Evolutionary conservation across 1,284 basidiomycete species (phyloP).

Genomic region (Ganoderma sp.): DNA sequence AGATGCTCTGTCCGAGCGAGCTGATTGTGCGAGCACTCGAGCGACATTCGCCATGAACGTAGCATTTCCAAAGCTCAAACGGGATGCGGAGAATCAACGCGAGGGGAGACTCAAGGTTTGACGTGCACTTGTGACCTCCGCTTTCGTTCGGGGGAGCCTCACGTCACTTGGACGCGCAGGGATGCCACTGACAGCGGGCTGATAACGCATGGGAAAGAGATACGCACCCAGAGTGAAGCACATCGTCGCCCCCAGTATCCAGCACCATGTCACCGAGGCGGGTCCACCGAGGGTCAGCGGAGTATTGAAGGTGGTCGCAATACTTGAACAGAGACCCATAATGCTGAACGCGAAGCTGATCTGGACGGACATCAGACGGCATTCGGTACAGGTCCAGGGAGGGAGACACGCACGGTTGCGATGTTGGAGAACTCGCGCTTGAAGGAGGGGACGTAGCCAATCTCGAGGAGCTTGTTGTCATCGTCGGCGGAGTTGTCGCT

Average conservation of each 20-base stretch:
- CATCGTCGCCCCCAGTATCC: slow-evolving; percentile 79
- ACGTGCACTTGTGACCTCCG: slow-evolving; percentile 19
- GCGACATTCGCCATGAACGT: not conserved
- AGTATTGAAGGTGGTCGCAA: slow-evolving; percentile 84
- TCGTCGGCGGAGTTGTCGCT: slow-evolving; percentile 49
- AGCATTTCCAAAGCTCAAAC: not conserved
- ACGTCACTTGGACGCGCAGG: slow-evolving; percentile 20
- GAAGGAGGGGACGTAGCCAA: slow-evolving; percentile 81
- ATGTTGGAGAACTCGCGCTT: slow-evolving; percentile 83
- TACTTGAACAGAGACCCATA: slow-evolving; percentile 82
- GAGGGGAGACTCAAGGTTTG: not conserved
- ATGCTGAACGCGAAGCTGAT: slow-evolving; percentile 83
- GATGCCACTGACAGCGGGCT: slow-evolving; percentile 15
- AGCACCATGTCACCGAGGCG: slow-evolving; percentile 83
- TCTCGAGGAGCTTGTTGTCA: slow-evolving; percentile 66
- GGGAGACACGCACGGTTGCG: slow-evolving; percentile 57
- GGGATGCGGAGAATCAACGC: not conserved
- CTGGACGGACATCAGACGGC: slow-evolving; percentile 39
- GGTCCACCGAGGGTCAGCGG: slow-evolving; percentile 80
- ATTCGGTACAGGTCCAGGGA: slow-evolving; percentile 8
- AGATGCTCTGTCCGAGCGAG: not conserved
- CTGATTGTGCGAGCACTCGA: not conserved
- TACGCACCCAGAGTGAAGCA: slow-evolving; percentile 70
- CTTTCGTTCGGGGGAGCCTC: slow-evolving; percentile 16
- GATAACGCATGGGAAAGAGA: slow-evolving; percentile 21